Evolutionary conservation across 2,329 filamentous ascomycete genomes (phyloP).

Genomic region (Trichoderma aggressivum): DNA sequence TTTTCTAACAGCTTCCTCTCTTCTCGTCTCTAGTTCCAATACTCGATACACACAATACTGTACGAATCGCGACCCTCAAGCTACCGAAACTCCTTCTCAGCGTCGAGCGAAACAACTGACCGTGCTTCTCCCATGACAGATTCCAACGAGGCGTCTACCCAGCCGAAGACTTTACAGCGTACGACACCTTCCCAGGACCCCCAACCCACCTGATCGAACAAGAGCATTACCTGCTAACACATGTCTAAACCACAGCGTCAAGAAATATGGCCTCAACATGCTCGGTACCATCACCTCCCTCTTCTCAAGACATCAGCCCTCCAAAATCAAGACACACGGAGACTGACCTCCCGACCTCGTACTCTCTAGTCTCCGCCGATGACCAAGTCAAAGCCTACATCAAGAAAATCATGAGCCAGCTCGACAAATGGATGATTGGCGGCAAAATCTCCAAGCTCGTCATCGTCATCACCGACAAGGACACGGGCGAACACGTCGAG

Average conservation of each 20-base stretch:
- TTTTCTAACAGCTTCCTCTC: slow-evolving; percentile 20
- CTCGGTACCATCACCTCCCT: slow-evolving; percentile 52
- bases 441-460: slow-evolving; percentile 97
- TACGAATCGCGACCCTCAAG: slow-evolving; percentile 41
- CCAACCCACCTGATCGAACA: background rate
- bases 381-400: slow-evolving; percentile 99
- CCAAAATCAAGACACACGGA: background rate
- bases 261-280: slow-evolving; percentile 99
- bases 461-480: slow-evolving; percentile 94
- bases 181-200: slow-evolving; percentile 43
- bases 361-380: slow-evolving; percentile 71
- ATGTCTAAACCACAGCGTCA: slow-evolving; percentile 53
- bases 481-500: slow-evolving; percentile 93
- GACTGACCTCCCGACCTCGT: background rate
- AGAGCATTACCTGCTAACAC: background rate
- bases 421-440: slow-evolving; percentile 96
- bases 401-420: slow-evolving; percentile 97
- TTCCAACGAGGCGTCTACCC: slow-evolving; percentile 87
- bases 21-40: slow-evolving; percentile 68
- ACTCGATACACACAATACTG: slow-evolving; percentile 96
- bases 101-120: background rate
- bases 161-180: slow-evolving; percentile 94
- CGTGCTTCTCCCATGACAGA: slow-evolving; percentile 40
- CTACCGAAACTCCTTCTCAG: background rate
- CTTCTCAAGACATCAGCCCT: background rate